phyloP scores from a whole-genome alignment of 805 yeast genomes.

The Tetrapisispora namnaoensis region DNA sequence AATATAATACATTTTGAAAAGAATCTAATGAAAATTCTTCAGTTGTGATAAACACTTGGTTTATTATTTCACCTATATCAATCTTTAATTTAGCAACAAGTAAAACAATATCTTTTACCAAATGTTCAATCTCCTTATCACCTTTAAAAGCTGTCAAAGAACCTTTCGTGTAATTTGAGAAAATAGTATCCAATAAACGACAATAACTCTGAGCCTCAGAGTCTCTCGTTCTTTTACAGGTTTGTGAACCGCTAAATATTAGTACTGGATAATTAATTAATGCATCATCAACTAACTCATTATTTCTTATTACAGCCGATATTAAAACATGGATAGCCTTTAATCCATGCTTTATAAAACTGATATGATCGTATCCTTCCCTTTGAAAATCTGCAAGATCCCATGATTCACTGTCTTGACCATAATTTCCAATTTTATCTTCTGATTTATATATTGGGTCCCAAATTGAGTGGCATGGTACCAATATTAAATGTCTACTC shows the following conservation, averaged over 20 bases:
- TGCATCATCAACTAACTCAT: conserved; percentile 26
- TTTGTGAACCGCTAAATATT: conserved; percentile 58
- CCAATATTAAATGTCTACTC: conserved; percentile 33
- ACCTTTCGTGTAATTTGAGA: not conserved
- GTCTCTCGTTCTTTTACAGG: conserved; percentile 45
- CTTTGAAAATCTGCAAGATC: conserved; percentile 53
- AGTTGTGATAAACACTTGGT: conserved; percentile 28
- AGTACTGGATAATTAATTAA: conserved; percentile 12
- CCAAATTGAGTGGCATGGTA: conserved; percentile 64
- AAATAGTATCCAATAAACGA: conserved; percentile 32
- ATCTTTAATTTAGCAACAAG: conserved; percentile 3
- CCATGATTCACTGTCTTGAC: conserved; percentile 51
- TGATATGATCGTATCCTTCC: conserved; percentile 58
- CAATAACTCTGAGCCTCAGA: conserved; percentile 57
- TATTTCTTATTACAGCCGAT: not conserved
- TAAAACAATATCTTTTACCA: not conserved
- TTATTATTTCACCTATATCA: conserved; percentile 10
- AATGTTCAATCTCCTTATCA: conserved; percentile 7
- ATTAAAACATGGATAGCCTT: conserved; percentile 33
- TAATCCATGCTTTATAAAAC: conserved; percentile 53
- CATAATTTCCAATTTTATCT: conserved; percentile 30
- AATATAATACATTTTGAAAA: conserved; percentile 62
- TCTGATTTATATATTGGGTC: not conserved
- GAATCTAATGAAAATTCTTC: conserved; percentile 78
- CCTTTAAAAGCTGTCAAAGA: not conserved